Percentiles rank a stretch among this genome's conserved stretches.
phyloP scores from a whole-genome alignment of 2,329 filamentous ascomycete species.

The Fusarium beomiforme region DNA sequence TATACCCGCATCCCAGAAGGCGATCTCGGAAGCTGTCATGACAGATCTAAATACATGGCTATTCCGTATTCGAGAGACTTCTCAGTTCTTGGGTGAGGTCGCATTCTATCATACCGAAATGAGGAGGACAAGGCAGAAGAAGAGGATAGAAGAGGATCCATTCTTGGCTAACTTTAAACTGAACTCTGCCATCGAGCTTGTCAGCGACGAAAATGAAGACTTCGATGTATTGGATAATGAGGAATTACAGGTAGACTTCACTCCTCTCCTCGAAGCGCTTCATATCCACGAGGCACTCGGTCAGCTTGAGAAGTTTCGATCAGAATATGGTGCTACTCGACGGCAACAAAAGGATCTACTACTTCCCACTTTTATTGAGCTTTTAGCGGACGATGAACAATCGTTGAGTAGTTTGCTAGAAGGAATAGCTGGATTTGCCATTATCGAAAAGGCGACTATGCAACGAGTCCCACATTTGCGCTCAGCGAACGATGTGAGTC shows the following conservation, averaged over 20 bases:
- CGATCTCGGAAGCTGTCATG: conserved; percentile 97
- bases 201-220: conserved; percentile 94
- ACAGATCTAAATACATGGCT: conserved; percentile 96
- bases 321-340: conserved; percentile 91
- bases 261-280: conserved; percentile 90
- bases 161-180: conserved; percentile 87
- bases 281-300: conserved; percentile 97
- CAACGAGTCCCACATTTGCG: conserved; percentile 84
- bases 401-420: conserved; percentile 92
- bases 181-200: conserved; percentile 94
- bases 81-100: conserved; percentile 94
- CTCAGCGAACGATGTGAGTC: conserved; percentile 79
- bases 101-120: conserved; percentile 96
- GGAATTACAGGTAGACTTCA: conserved; percentile 93
- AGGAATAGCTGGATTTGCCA: conserved; percentile 94
- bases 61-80: conserved; percentile 92
- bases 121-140: conserved; percentile 82
- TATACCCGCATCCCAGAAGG: conserved; percentile 89
- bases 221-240: conserved; percentile 97
- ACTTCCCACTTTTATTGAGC: conserved; percentile 77
- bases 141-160: conserved; percentile 78
- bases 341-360: conserved; percentile 92
- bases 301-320: conserved; percentile 88
- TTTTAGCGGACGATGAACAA: conserved; percentile 84
- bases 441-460: conserved; percentile 95